Base-by-base conservation (phyloP, 768 basidiomycete genomes). In the Mrakia gelida region DNA sequence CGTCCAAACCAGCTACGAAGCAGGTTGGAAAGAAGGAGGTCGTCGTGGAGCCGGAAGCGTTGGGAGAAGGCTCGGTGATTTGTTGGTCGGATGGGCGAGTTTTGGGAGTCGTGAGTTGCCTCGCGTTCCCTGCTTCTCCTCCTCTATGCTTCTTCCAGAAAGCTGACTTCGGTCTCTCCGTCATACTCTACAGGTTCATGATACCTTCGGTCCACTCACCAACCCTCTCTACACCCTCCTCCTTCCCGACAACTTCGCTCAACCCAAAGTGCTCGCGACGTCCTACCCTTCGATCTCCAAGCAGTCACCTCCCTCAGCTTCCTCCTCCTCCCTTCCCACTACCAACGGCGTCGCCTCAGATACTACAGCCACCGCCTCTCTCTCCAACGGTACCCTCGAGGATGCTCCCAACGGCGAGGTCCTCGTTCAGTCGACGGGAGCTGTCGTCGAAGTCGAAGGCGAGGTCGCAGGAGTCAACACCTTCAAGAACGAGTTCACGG, bases 171-270 rank as follows among this genome's bases (percentile, higher is more conserved):
- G n/a, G n/a, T n/a, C n/a, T n/a, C n/a, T n/a, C n/a, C n/a, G n/a
- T n/a, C n/a, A n/a, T n/a, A n/a, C n/a, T n/a, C n/a, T n/a, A n/a
- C 56, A 79, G 78, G 71, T 79, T 23, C 67, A 79, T 34, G 78
- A 79, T 30, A 79, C 78, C n/a, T 79, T 79, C 26, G 78, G 78
- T 16, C 74, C 78, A 0, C 34, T 75, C 15, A 61, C 74, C n/a
- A 38, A 49, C 23, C 78, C 78, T 18, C 52, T 79, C 32, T 76
- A 79, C 43, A 79, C 78, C 16, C 45, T 79, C 43, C 54, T 79
- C n/a, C 68, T 79, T 2, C 78, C 77, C 15, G 67, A 78, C 28
- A 41, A 72, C 28, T 78, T 78, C 38, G 77, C 77, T 34, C 72
- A 62, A 15, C 77, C 77, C 6, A 41, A 78, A 41, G 59, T 34